Conservation (phyloP, 2,329 filamentous ascomycete species). For the Seiridium cupressi region DNA sequence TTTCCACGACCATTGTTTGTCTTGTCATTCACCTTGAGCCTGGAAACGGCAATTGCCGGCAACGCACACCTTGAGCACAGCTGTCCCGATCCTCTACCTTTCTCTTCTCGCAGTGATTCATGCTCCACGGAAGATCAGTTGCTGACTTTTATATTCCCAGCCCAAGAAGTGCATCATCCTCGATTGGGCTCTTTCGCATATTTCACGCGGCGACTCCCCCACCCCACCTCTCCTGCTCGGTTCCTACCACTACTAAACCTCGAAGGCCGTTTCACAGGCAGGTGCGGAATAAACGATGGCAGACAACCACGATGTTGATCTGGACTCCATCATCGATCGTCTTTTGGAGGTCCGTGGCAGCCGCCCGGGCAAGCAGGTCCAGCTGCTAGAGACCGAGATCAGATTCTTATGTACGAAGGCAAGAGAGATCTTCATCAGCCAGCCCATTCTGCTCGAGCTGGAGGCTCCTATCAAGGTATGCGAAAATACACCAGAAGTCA, state of each 20-base stretch:
- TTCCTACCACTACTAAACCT: conserved; percentile 18
- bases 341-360: conserved; percentile 96
- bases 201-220: conserved; percentile 6
- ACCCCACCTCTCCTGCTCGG: conserved; percentile 17
- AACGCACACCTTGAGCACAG: not conserved
- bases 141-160: not conserved
- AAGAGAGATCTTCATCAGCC: conserved; percentile 98
- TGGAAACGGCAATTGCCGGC: not conserved
- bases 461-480: conserved; percentile 98
- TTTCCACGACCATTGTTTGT: not conserved
- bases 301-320: conserved; percentile 83
- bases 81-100: not conserved
- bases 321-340: conserved; percentile 99
- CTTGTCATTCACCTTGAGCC: not conserved
- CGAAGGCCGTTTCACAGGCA: conserved; percentile 41
- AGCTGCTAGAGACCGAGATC: conserved; percentile 94
- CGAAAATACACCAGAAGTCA: conserved; percentile 6
- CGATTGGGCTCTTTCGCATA: conserved; percentile 11
- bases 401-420: conserved; percentile 97
- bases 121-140: not conserved
- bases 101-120: not conserved
- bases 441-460: conserved; percentile 95
- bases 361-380: conserved; percentile 97
- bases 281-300: conserved; percentile 51
- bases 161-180: conserved; percentile 13